A percentile compares a stretch with the other conserved stretches of the same genome.
Conservation (phyloP, 2,329 filamentous ascomycete genomes). For the Colletotrichum gloeosporioides region DNA sequence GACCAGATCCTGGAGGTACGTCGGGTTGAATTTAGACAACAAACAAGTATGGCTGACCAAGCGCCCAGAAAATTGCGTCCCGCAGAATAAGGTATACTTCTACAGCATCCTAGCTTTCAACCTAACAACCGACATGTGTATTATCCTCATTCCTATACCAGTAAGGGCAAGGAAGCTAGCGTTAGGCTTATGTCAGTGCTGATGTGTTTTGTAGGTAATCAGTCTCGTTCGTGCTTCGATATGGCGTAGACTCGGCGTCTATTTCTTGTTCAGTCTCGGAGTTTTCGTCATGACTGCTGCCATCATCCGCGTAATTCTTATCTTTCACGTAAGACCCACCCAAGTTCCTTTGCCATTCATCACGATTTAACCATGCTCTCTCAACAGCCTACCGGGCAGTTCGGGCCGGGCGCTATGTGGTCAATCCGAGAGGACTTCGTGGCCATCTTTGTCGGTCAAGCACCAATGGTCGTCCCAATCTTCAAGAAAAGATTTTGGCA, state of each 20-base stretch:
- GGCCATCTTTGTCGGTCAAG: constrained; percentile 40
- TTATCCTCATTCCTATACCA: constrained; percentile 39
- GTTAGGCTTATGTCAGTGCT: not conserved
- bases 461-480: constrained; percentile 37
- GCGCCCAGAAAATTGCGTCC: constrained; percentile 29
- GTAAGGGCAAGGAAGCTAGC: constrained; percentile 26
- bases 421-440: constrained; percentile 43
- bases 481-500: constrained; percentile 30
- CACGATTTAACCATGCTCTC: not conserved
- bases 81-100: constrained; percentile 36
- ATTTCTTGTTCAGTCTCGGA: constrained; percentile 35
- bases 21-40: not conserved
- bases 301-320: constrained; percentile 30
- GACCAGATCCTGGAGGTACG: constrained; percentile 41
- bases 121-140: constrained; percentile 36
- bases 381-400: not conserved
- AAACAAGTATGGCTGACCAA: not conserved
- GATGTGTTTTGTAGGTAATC: constrained; percentile 25
- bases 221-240: constrained; percentile 31
- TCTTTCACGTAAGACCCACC: constrained; percentile 30
- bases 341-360: fast-evolving
- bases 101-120: constrained; percentile 37
- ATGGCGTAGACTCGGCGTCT: constrained; percentile 32
- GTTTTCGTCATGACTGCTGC: constrained; percentile 38
- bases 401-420: constrained; percentile 35